Percentiles rank a stretch among this genome's conserved stretches.
phyloP scores from a whole-genome alignment of 352 stramenopile genomes.

The Thraustotheca clavata region DNA sequence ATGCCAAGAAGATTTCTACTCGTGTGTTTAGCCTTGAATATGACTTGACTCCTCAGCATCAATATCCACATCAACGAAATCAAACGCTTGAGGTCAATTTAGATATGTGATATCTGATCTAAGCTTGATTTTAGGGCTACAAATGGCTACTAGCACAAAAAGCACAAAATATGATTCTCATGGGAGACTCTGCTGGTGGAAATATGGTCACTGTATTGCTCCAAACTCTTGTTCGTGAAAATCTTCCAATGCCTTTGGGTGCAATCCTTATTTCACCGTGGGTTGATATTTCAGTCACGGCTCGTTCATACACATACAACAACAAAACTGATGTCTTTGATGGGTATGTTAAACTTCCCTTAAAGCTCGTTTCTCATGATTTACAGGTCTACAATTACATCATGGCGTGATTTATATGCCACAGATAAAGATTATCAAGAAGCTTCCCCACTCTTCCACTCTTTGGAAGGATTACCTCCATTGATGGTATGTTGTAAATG shows the following conservation, averaged over 20 bases:
- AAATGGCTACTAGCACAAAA: background rate
- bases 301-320: slow-evolving; percentile 1
- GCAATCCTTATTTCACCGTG: slow-evolving; percentile 11
- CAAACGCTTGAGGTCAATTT: slow-evolving; percentile 3
- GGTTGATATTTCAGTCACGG: background rate
- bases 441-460: background rate
- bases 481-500: background rate
- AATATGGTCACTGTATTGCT: background rate
- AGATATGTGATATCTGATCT: too few species aligned
- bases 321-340: slow-evolving; percentile 10
- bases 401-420: background rate
- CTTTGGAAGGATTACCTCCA: background rate
- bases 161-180: background rate
- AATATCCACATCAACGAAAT: background rate
- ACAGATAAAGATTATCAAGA: background rate
- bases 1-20: background rate
- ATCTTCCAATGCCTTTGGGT: background rate
- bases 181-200: background rate
- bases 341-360: background rate
- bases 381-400: background rate
- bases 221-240: background rate
- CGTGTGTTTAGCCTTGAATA: slow-evolving; percentile 17
- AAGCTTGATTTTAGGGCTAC: background rate
- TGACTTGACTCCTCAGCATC: slow-evolving; percentile 1
- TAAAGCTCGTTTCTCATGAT: background rate